phyloP scores from a whole-genome alignment of 441 rosid genomes.

The Corymbia citriodora region DNA sequence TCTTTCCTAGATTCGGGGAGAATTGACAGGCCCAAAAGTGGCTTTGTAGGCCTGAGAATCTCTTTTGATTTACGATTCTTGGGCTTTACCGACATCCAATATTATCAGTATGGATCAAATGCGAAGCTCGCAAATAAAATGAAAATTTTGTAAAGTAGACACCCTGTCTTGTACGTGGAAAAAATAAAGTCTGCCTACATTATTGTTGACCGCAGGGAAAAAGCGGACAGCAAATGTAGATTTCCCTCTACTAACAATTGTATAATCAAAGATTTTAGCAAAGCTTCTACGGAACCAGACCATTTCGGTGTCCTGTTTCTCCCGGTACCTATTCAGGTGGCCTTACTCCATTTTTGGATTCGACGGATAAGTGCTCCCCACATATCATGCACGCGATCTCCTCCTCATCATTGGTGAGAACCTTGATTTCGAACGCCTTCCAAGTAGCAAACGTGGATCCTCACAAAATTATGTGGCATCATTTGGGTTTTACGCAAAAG shows the following conservation, averaged over 20 bases:
- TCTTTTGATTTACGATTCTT: no score
- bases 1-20: not conserved
- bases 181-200: not conserved
- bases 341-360: not conserved
- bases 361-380: not conserved
- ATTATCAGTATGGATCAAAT: not conserved
- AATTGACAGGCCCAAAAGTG: not conserved
- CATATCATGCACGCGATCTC: not conserved
- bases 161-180: not conserved
- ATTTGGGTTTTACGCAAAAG: not conserved
- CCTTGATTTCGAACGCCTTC: not conserved
- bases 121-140: not conserved
- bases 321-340: not conserved
- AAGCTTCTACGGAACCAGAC: not conserved
- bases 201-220: not conserved
- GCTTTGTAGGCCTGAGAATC: not conserved
- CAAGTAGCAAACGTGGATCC: not conserved
- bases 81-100: not conserved
- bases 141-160: not conserved
- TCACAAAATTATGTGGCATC: not conserved
- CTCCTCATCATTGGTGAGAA: not conserved
- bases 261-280: not conserved
- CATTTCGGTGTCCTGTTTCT: not conserved
- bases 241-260: not conserved
- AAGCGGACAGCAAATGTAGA: not conserved